A percentile compares a stretch with the other conserved stretches of the same genome.
Evolutionary conservation across 2,329 filamentous ascomycete genomes (phyloP).

Genomic region (Fusarium hainanense): DNA sequence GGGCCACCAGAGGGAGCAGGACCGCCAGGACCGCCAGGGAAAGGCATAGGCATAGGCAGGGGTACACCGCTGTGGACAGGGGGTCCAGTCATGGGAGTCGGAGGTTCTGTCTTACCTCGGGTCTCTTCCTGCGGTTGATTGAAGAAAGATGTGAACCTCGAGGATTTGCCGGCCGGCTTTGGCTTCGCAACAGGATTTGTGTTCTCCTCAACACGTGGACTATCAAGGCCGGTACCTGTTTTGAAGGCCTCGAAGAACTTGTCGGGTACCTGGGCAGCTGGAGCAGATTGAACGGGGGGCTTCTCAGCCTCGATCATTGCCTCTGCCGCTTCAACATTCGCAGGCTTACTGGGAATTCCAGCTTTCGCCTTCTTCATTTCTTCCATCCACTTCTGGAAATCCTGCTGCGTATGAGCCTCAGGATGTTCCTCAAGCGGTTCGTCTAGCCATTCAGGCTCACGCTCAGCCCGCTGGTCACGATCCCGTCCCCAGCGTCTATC

Average conservation of each 20-base stretch:
- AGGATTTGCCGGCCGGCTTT: conserved; percentile 74
- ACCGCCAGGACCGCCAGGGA: conserved; percentile 39
- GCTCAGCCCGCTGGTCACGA: conserved; percentile 71
- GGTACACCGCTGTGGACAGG: conserved; percentile 30
- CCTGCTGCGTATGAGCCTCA: conserved; percentile 83
- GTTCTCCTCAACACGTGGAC: conserved; percentile 64
- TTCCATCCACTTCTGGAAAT: conserved; percentile 95
- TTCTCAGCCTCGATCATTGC: conserved; percentile 60
- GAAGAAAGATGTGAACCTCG: conserved; percentile 88
- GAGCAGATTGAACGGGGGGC: conserved; percentile 67
- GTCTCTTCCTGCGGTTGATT: conserved; percentile 61
- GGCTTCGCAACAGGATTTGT: conserved; percentile 58
- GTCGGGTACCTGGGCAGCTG: conserved; percentile 77
- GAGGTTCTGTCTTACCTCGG: conserved; percentile 61
- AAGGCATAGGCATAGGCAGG: conserved; percentile 35
- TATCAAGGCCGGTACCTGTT: conserved; percentile 55
- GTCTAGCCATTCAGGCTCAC: conserved; percentile 93
- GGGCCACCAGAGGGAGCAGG: conserved; percentile 53
- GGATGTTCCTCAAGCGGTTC: conserved; percentile 75
- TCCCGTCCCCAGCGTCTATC: conserved; percentile 68
- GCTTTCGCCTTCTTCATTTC: conserved; percentile 79
- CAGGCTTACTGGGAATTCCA: conserved; percentile 50
- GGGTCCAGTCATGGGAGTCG: conserved; percentile 54
- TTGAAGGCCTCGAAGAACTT: conserved; percentile 77
- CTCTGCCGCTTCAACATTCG: conserved; percentile 49